Evolutionary conservation across 768 basidiomycete species (phyloP), one percentile per base, ranked within the genome.

Genomic region (Boletus sensibilis): DNA sequence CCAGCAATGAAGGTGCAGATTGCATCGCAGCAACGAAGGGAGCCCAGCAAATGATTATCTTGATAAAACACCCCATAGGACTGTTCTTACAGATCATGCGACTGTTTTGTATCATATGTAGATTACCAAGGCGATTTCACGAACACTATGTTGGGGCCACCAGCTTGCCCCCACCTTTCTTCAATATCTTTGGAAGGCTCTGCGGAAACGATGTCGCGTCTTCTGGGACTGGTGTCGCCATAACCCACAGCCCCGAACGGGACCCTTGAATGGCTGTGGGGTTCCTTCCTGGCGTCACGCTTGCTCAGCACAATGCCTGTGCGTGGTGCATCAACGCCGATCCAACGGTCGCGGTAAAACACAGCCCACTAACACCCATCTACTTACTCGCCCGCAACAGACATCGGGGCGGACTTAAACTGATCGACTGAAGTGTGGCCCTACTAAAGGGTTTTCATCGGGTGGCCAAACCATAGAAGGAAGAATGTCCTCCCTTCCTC

Each of bases 1-100:
- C 60, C 68, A 1, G 56, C 58, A 20, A 66, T 59, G 53, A 60
- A 29, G 42, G 60, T 68, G 23, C 62, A 64, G 42, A 64, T 65
- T 31, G 50, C 56, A 44, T 51, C 58, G 20, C 61, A 55, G 33
- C 50, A 10, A 6, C 49, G 56, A 49, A 41, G 34, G 21, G 53
- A 56, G 23, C 23, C 61, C 6, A 27, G 29, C 40, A 67, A 23
- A 51, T 52, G 38, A 56, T 41, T 3, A 10, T 37, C 14, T 27
- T 31, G 41, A 43, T 5, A 13, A 37, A 31, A 12, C 7, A 10
- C 27, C 13, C 9, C 16, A 27, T 9, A 2, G 21, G 11, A 4
- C 38, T 21, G 25, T 44, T 40, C n/a, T 11, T 46, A 46, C 13
- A 29, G 12, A 38, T 44, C 10, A 29, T 45, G 8, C 4, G 25